These are phyloP conservation scores for Aquilaria malaccensis DNA, from an alignment of 345 rosid genomes.

Conservation along the genomic window DNA sequence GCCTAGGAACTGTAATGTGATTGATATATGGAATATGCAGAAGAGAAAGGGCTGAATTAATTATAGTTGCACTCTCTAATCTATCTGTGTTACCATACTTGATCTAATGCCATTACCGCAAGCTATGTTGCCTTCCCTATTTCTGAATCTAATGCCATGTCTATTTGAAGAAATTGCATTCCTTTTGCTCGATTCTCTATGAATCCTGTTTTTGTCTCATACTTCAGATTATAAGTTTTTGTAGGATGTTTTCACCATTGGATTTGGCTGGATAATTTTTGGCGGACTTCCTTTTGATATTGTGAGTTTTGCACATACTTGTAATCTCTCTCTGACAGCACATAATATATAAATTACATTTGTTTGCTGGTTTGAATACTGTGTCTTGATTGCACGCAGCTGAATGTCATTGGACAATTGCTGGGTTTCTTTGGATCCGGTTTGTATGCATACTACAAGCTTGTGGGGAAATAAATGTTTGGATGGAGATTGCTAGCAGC, in stretches of 20 bases:
- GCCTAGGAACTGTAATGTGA: not conserved
- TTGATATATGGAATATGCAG: no score
- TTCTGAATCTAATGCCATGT: no score
- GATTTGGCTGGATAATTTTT: slow-evolving; percentile 83
- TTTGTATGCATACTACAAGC: slow-evolving; percentile 82
- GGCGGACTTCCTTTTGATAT: slow-evolving; percentile 97
- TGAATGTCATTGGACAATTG: slow-evolving; percentile 79
- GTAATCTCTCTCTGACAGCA: not conserved
- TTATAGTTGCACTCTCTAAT: no score
- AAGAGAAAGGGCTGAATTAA: no score
- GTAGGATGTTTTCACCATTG: slow-evolving; percentile 88
- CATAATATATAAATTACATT: not conserved
- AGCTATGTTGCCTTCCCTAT: no score
- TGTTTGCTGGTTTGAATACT: not conserved
- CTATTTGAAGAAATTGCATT: no score
- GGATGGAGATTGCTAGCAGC: not conserved
- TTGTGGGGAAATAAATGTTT: slow-evolving; percentile 47
- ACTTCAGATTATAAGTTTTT: slow-evolving; percentile 18
- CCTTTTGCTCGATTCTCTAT: no score
- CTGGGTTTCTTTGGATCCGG: slow-evolving; percentile 93
- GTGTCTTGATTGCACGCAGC: slow-evolving; percentile 34
- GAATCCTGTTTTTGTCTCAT: not conserved
- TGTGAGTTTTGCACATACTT: slow-evolving; percentile 31
- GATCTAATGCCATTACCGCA: no score
- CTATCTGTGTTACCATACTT: no score